Evolutionary conservation across 345 rosid species (phyloP), one percentile per base, ranked within the genome.

Genomic region (Arabidopsis arenosa): DNA sequence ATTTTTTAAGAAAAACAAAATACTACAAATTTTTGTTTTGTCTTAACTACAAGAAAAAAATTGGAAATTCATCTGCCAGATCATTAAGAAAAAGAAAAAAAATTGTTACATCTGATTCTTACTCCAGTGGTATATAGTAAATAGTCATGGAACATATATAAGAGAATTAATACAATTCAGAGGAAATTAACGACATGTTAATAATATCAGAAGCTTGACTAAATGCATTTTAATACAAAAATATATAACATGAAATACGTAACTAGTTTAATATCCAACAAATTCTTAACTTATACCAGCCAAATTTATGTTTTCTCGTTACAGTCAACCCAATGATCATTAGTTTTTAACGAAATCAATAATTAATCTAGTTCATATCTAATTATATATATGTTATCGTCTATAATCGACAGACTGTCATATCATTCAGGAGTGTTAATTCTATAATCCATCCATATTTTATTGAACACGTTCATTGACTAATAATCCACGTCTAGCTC

Each of bases 281-380:
- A 51, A 15, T 70, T 45, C 5, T 12, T 43, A 57, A 9, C 1
- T 56, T 28, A 28, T 57, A 30, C 3, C 6, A 45, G 9, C 10
- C 3, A 36, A 10, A 17, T 4, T 15, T 56, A 8, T 36, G 40
- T 56, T 75, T 26, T n/a, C 26, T 58, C 52, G 11, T 37, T 30
- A 66, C 61, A 41, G 73, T 67, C 79, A 67, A 39, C 56, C 4
- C 10, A 49, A 52, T 30, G 14, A 67, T 67, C 53, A 11, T 56
- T 35, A 18, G 15, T 41, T 36, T 7, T 6, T n/a, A 26, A 35
- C 32, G 21, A 13, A 37, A 75, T 67, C 68, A 75, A 75, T 59
- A 32, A 68, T 67, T 45, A 59, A 15, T 67, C 28, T 0, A 28
- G 67, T 39, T 37, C 18, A 66, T 66, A 39, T 57, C 2, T 44